These are phyloP conservation scores for Simplicillium aogashimaense DNA, from an alignment of 2,329 filamentous ascomycete genomes.

Conservation along the genomic window DNA sequence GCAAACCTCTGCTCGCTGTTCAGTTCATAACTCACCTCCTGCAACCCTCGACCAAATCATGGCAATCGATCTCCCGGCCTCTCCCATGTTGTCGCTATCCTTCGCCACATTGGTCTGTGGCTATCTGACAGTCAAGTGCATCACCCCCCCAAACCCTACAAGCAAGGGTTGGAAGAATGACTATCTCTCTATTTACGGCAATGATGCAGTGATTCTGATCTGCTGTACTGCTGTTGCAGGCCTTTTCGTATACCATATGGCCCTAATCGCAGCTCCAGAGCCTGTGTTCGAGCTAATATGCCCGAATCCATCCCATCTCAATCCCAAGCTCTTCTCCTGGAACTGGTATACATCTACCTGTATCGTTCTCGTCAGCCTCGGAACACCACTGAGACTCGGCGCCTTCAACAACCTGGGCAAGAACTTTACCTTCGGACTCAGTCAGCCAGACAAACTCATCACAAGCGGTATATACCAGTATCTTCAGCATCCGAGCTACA, in stretches of 20 bases:
- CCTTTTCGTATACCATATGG: background rate
- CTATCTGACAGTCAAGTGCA: background rate
- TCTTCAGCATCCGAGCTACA: background rate
- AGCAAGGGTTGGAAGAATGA: background rate
- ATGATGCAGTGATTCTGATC: background rate
- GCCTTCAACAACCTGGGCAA: slow-evolving; percentile 10
- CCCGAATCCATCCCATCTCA: background rate
- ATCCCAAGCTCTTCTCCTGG: background rate
- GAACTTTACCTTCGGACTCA: background rate
- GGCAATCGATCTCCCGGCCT: no score
- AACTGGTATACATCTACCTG: background rate
- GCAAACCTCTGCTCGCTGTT: no score
- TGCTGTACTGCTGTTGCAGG: background rate
- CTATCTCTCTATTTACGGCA: background rate
- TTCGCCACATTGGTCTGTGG: background rate
- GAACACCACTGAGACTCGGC: slow-evolving; percentile 11
- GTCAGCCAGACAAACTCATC: background rate
- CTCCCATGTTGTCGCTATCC: background rate
- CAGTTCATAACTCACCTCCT: no score
- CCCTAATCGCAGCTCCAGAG: background rate
- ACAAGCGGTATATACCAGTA: background rate
- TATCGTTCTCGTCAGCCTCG: slow-evolving; percentile 3
- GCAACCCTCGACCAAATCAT: no score
- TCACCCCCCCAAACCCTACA: background rate
- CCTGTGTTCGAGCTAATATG: background rate